Base-by-base conservation (phyloP, 768 basidiomycete genomes). In the Amanita jacksonii region DNA sequence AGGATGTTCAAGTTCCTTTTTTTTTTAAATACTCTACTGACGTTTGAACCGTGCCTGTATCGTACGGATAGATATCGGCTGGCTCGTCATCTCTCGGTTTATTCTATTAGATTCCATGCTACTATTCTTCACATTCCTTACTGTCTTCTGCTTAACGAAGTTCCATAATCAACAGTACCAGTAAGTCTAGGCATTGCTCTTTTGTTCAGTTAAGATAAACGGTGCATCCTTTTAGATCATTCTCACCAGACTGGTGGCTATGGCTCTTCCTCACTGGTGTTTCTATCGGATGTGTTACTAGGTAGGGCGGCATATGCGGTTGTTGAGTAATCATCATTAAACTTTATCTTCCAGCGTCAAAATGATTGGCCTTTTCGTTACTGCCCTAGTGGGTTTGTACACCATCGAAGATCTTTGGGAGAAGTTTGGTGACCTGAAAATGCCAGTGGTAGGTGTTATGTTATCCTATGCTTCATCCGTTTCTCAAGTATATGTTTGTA, bases 371-470 rank as follows among this genome's bases (percentile, higher is more conserved):
- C 69, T 96, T 8, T 99, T 99, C 59, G 89, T 90, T 41, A 98
- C 91, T 1, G 85, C 91, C 6, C 69, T 98, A 40, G 91, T 98
- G 30, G 96, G 96, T 19, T 62, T 96, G 1, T 98, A 99, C 64
- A 98, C 96, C 0, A 77, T 97, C 45, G 93, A 98, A 62, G 96
- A 99, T 55, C 76, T 99, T 6, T 99, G 94, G 94, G 84, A 93
- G 34, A 98, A 97, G 62, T 93, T 97, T 60, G 94, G 94, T 6
- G 93, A 99, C 62, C 69, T 96, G 16, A 82, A 77, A 55, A 92
- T 99, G 86, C 72, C 89, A 22, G 69, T 76, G 47, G 93, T 96
- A 62, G 51, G 89, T 71, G 8, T 9, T 6, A 12, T 12, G 12
- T 24, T 1, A 20, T 13, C 20, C 13, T 35, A 15, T 30, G 18